Evolutionary conservation across 176 grass and related monocot species (phyloP).

Genomic region (Aegilops tauschii): DNA sequence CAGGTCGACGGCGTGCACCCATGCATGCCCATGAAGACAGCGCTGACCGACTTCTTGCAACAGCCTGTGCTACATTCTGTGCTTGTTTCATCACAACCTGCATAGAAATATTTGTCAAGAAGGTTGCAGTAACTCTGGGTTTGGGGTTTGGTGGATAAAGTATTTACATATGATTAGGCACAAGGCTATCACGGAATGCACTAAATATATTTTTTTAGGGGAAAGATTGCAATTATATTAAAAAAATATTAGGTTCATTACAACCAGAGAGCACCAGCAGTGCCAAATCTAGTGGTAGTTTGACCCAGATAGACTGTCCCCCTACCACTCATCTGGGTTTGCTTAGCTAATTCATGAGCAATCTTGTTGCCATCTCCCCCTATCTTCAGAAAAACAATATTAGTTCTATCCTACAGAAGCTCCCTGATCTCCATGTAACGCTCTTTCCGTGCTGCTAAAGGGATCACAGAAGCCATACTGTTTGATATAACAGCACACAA

Average conservation of each 20-base stretch:
- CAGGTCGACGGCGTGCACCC: slow-evolving; percentile 71
- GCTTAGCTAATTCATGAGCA: neutral
- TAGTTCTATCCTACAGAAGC: neutral
- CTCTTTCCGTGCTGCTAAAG: neutral
- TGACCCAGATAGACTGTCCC: too few species aligned
- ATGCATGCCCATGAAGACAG: slow-evolving; percentile 97
- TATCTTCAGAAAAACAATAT: neutral
- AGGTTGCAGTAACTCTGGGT: neutral
- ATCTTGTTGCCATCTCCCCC: neutral
- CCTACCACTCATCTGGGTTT: too few species aligned
- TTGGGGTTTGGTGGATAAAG: neutral
- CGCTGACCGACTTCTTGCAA: slow-evolving; percentile 73
- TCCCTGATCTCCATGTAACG: neutral
- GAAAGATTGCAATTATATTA: too few species aligned
- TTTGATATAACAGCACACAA: too few species aligned
- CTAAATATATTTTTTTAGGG: neutral
- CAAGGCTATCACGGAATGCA: neutral
- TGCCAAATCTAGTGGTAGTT: too few species aligned
- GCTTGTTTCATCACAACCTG: slow-evolving; percentile 93
- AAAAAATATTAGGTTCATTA: too few species aligned
- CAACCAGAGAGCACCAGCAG: too few species aligned
- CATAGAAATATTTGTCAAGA: slow-evolving; percentile 10
- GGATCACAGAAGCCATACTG: neutral
- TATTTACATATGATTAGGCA: slow-evolving; percentile 19
- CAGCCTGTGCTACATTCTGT: slow-evolving; percentile 91